These are phyloP conservation scores for Acacia melanoxylon DNA, from an alignment of 306 rosid species.

Conservation along the genomic window DNA sequence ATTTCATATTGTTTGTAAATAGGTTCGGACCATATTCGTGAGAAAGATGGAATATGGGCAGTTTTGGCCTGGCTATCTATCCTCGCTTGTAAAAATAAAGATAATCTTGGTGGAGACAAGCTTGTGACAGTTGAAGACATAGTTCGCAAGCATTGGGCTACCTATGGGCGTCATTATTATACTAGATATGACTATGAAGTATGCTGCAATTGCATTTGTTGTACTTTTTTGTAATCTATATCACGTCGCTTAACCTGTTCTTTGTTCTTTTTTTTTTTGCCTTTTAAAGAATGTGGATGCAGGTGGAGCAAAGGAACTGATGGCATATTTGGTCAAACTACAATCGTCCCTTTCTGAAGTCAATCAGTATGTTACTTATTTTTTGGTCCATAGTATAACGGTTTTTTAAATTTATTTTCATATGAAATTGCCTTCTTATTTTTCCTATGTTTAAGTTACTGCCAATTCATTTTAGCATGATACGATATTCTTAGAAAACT, in stretches of 20 bases:
- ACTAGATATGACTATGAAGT: slow-evolving; percentile 97
- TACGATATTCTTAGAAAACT: neutral
- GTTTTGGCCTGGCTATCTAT: slow-evolving; percentile 97
- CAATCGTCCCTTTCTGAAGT: slow-evolving; percentile 88
- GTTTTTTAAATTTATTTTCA: slow-evolving; percentile 5
- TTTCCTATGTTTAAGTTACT: slow-evolving; percentile 6
- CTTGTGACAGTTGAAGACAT: slow-evolving; percentile 96
- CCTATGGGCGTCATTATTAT: slow-evolving; percentile 95
- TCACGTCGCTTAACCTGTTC: slow-evolving; percentile 29
- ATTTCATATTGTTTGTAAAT: slow-evolving; percentile 33
- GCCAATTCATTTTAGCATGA: slow-evolving; percentile 2
- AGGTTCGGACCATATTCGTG: slow-evolving; percentile 99
- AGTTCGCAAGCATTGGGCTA: slow-evolving; percentile 92
- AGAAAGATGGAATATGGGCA: slow-evolving; percentile 99
- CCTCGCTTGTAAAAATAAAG: slow-evolving; percentile 84
- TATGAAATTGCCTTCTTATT: slow-evolving; percentile 1
- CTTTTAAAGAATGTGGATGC: slow-evolving; percentile 82
- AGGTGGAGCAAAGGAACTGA: slow-evolving; percentile 88
- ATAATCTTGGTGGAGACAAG: slow-evolving; percentile 64
- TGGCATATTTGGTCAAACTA: slow-evolving; percentile 89
- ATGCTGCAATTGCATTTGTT: slow-evolving; percentile 15
- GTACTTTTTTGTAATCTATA: slow-evolving; percentile 6
- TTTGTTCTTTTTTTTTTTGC: slow-evolving; percentile 16
- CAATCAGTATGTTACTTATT: slow-evolving; percentile 58
- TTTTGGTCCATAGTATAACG: slow-evolving; percentile 45